A percentile compares a stretch with the other conserved stretches of the same genome.
Evolutionary conservation across 441 rosid genomes (phyloP).

Genomic region (Hura crepitans): DNA sequence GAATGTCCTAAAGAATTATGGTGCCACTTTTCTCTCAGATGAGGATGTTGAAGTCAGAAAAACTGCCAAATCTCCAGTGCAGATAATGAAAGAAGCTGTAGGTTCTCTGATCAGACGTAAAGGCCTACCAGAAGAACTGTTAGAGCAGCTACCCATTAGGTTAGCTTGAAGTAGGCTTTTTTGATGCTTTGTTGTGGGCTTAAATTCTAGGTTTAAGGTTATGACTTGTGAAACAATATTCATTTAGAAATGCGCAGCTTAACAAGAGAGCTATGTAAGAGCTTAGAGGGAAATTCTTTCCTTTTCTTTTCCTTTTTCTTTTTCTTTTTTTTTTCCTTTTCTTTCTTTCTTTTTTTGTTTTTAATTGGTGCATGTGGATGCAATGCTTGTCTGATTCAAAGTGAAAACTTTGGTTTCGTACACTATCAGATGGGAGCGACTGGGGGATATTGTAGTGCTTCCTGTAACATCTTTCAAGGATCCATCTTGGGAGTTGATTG

Average conservation of each 20-base stretch:
- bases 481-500: conserved; percentile 65
- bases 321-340: too few species aligned
- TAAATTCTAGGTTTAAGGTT: neutral
- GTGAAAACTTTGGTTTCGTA: conserved; percentile 16
- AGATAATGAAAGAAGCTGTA: conserved; percentile 57
- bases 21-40: conserved; percentile 46
- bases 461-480: conserved; percentile 77
- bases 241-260: neutral
- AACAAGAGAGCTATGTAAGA: neutral
- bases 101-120: conserved; percentile 46
- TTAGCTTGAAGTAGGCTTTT: conserved; percentile 31
- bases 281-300: conserved; percentile 10
- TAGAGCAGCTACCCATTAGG: conserved; percentile 75
- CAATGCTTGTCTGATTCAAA: conserved; percentile 12
- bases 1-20: conserved; percentile 52
- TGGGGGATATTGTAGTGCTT: conserved; percentile 85
- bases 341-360: too few species aligned
- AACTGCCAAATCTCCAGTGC: conserved; percentile 57
- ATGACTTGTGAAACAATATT: neutral
- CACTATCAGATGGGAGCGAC: conserved; percentile 75
- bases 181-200: conserved; percentile 14
- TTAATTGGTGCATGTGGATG: too few species aligned
- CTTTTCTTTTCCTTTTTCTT: too few species aligned
- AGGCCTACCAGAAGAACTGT: conserved; percentile 51
- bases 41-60: conserved; percentile 51